phyloP scores from a whole-genome alignment of 768 basidiomycete species.

The Naematelia aurantialba region DNA sequence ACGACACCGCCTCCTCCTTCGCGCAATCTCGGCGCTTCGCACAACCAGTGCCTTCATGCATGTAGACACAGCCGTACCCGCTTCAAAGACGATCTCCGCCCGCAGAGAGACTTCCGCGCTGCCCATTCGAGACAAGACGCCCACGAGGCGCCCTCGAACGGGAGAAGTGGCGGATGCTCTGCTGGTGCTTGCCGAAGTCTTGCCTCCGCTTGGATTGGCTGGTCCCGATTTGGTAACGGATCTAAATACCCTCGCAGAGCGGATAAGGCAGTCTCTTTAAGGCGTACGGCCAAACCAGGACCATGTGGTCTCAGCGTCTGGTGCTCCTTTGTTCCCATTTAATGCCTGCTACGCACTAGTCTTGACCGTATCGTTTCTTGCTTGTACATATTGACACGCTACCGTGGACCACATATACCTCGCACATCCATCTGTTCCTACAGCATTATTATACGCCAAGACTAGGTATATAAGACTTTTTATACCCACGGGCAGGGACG shows the following conservation, averaged over 20 bases:
- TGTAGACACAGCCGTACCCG: not conserved
- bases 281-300: not conserved
- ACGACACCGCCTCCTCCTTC: constrained; percentile 3
- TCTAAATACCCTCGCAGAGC: not conserved
- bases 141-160: not conserved
- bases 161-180: constrained; percentile 10
- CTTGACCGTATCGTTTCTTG: not conserved
- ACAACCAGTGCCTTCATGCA: not conserved
- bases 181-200: not conserved
- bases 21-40: not conserved
- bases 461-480: not conserved
- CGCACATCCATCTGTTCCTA: not conserved
- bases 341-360: not conserved
- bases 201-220: not conserved
- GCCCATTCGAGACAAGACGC: not conserved
- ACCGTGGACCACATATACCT: not conserved
- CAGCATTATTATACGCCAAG: not conserved
- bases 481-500: too few species aligned
- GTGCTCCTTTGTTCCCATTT: not conserved
- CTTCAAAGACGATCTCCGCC: not conserved
- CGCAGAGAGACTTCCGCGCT: not conserved
- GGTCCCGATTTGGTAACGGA: not conserved
- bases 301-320: not conserved
- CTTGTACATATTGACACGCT: not conserved
- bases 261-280: not conserved